Base-by-base conservation (phyloP, 192 early-diverging fungal species). In the Rhizophagus prolifer region DNA sequence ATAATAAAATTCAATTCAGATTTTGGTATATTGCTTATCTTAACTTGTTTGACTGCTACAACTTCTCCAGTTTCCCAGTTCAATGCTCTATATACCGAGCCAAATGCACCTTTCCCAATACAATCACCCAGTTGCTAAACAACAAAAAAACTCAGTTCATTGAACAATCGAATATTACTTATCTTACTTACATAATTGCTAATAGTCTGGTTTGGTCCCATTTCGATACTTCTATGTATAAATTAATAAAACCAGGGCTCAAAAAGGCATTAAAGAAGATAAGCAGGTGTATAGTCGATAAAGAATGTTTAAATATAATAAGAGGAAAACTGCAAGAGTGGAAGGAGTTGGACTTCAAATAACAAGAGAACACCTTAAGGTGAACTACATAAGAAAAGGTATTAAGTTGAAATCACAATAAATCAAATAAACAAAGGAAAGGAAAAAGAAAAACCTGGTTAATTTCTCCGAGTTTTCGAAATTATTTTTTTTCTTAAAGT, bases 31-130 rank as follows among this genome's bases (percentile, higher is more conserved):
- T 83, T 80, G 2, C 70, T 81, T 70, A 89, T 81, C 21, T 89
- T 87, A 30, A 93, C 86, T 79, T 92, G 90, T 77, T 93, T 93
- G 58, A 93, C 86, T 4, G 92, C 92, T 25, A 91, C 88, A 1
- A 91, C 87, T n/a, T 87, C 84, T 44, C 89, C 91, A 12, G 87
- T 92, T 25, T 85, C 84, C 69, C 89, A 79, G 66, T 89, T 90
- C 67, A 93, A 79, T 30, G 90, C 92, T 38, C 86, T 86, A 80
- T 89, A 93, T 9, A 94, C 92, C 1, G 88, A 88, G 28, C 92
- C 91, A 66, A 91, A 91, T 0, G 91, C 88, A 31, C 92, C 92
- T 72, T 91, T 91, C 23, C 92, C 92, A 76, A 94, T 89, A 58
- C 90, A 88, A 74, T 91, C 90, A 13, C 92, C 92, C 26, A 92